Conservation (phyloP, 371 early-diverging fungal genomes). For the Aphelidium insulamus region DNA sequence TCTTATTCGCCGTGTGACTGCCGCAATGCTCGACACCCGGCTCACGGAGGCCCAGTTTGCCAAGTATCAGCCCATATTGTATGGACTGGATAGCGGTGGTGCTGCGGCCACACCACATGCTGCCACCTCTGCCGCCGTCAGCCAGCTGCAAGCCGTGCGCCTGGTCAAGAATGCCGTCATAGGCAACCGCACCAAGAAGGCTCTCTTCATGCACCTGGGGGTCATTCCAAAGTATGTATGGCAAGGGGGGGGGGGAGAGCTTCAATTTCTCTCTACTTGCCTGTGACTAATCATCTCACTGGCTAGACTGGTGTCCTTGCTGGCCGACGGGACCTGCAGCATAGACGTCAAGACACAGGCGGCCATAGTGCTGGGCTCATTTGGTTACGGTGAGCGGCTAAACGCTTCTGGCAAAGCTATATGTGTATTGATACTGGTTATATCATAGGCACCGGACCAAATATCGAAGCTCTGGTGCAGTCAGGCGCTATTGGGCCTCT, state of each 20-base stretch:
- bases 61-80: no score
- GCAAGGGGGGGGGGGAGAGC: no score
- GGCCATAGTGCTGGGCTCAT: slow-evolving; percentile 48
- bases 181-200: slow-evolving; percentile 64
- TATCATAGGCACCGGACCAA: slow-evolving; percentile 36
- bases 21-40: no score
- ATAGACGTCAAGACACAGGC: slow-evolving; percentile 33
- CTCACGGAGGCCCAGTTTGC: no score
- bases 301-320: slow-evolving; percentile 29
- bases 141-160: slow-evolving; percentile 32
- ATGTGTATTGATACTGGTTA: no score
- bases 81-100: no score
- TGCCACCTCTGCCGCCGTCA: slow-evolving; percentile 28
- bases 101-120: no score
- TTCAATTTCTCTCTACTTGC: neutral
- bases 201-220: slow-evolving; percentile 38
- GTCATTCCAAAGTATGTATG: slow-evolving; percentile 33
- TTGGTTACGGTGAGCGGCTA: slow-evolving; percentile 36
- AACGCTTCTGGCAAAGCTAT: neutral
- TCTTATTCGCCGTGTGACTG: no score
- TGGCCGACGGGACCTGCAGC: slow-evolving; percentile 14
- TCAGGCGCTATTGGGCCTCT: slow-evolving; percentile 35
- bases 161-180: slow-evolving; percentile 68
- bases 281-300: neutral
- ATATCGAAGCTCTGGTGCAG: slow-evolving; percentile 28